Conservation (phyloP, 805 yeast species). For the Torulaspora franciscae region DNA sequence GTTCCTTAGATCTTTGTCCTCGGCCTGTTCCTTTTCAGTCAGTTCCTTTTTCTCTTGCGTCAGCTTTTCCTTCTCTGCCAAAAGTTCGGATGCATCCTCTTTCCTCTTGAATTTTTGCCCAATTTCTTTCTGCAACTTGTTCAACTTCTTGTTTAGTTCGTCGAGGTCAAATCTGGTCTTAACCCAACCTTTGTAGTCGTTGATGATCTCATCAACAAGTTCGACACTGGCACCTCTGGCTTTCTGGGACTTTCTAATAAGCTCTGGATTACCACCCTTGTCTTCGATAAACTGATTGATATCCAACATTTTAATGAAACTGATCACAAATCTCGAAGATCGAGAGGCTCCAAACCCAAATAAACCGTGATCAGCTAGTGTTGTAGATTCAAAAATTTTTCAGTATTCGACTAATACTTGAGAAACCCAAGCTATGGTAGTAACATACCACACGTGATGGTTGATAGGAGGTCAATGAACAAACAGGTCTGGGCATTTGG, state of each 20-base stretch:
- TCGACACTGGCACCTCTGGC: slow-evolving; percentile 95
- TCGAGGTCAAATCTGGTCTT: slow-evolving; percentile 84
- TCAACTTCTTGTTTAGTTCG: slow-evolving; percentile 80
- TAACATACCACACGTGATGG: not conserved
- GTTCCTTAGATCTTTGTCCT: slow-evolving; percentile 65
- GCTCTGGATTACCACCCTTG: slow-evolving; percentile 94
- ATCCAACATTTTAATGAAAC: slow-evolving; percentile 66
- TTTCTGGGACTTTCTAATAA: slow-evolving; percentile 78
- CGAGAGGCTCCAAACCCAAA: not conserved
- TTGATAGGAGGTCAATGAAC: not conserved
- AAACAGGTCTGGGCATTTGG: too few relatives aligned
- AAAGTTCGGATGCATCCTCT: slow-evolving; percentile 84
- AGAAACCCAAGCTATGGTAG: not conserved
- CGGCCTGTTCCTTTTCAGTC: slow-evolving; percentile 65
- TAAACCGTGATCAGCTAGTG: not conserved
- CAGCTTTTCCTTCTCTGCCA: slow-evolving; percentile 74
- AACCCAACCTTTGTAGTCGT: slow-evolving; percentile 89
- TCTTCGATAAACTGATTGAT: slow-evolving; percentile 88
- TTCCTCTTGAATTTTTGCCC: slow-evolving; percentile 90
- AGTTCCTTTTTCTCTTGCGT: slow-evolving; percentile 65
- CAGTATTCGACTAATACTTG: not conserved
- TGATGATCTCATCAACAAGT: slow-evolving; percentile 90
- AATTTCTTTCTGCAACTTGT: slow-evolving; percentile 87
- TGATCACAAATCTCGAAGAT: not conserved
- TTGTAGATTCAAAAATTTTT: slow-evolving; percentile 8